phyloP scores from a whole-genome alignment of 148 eudicot genomes.

The Oxyria digyna region DNA sequence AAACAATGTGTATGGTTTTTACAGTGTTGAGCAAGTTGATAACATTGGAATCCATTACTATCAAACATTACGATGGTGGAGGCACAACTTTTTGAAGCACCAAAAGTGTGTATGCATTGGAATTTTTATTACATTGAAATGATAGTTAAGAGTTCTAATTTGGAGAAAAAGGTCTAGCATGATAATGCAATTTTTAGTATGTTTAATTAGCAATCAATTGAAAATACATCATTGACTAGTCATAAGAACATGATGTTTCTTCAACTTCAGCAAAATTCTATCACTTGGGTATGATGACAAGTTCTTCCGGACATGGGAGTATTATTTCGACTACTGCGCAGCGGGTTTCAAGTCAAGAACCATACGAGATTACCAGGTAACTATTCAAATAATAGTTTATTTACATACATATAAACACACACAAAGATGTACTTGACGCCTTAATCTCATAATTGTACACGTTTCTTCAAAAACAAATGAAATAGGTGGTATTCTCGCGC shows the following conservation, averaged over 20 bases:
- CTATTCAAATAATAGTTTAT: too few species aligned
- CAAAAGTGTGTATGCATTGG: conserved; percentile 19
- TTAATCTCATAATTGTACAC: background rate
- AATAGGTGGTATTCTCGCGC: conserved; percentile 5
- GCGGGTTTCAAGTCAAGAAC: conserved; percentile 4
- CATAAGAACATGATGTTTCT: too few species aligned
- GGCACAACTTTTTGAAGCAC: conserved; percentile 34
- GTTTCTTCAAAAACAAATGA: background rate
- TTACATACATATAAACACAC: too few species aligned
- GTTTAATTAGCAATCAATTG: too few species aligned
- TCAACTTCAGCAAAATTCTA: conserved; percentile 1
- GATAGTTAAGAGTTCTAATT: too few species aligned
- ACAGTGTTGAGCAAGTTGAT: conserved; percentile 51
- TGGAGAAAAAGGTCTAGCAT: too few species aligned
- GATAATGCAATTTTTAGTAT: too few species aligned
- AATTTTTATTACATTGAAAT: too few species aligned
- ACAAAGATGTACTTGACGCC: background rate
- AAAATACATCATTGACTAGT: too few species aligned
- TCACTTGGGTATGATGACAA: conserved; percentile 9
- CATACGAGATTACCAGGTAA: conserved; percentile 5
- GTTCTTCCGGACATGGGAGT: conserved; percentile 11
- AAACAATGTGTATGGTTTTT: background rate
- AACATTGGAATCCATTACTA: conserved; percentile 49
- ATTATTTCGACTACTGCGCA: conserved; percentile 9
- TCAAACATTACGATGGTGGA: conserved; percentile 41